A percentile compares a stretch with the other conserved stretches of the same genome.
phyloP scores from a whole-genome alignment of 2,329 filamentous ascomycete genomes.

The Calonectria hongkongensis region DNA sequence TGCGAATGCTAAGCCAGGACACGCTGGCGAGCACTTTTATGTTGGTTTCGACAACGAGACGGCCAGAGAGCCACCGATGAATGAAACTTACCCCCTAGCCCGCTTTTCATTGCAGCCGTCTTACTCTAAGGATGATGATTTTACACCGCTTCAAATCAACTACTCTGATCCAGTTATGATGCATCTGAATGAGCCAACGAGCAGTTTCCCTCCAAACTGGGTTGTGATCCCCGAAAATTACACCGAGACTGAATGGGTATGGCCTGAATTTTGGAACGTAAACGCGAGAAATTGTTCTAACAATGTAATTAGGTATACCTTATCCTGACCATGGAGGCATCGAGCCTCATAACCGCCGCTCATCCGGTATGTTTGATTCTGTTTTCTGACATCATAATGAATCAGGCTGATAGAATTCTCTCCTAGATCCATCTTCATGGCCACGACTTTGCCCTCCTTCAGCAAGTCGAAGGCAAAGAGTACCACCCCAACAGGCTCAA shows the following conservation, averaged over 20 bases:
- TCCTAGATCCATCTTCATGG: constrained; percentile 51
- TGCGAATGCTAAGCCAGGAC: constrained; percentile 36
- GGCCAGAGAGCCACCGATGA: neutral
- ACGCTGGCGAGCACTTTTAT: constrained; percentile 43
- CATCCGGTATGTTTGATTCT: constrained; percentile 44
- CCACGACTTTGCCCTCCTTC: constrained; percentile 50
- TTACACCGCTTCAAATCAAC: constrained; percentile 46
- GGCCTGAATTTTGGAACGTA: neutral
- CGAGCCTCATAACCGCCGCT: constrained; percentile 22
- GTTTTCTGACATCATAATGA: neutral
- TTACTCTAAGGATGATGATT: neutral
- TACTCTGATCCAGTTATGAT: constrained; percentile 45
- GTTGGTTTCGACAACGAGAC: constrained; percentile 25
- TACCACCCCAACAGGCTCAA: constrained; percentile 42
- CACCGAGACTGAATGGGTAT: constrained; percentile 48
- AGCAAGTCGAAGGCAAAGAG: constrained; percentile 38
- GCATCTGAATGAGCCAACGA: constrained; percentile 38
- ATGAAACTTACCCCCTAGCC: constrained; percentile 41
- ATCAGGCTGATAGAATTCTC: neutral
- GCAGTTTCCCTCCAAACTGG: constrained; percentile 39
- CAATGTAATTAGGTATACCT: constrained; percentile 40
- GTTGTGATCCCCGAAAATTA: constrained; percentile 49
- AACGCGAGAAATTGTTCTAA: no score
- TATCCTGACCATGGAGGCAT: constrained; percentile 42
- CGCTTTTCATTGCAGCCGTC: constrained; percentile 41